Evolutionary conservation across 2,329 filamentous ascomycete species (phyloP), one percentile per base, ranked within the genome.

Genomic region (Cladosporium oxysporum): DNA sequence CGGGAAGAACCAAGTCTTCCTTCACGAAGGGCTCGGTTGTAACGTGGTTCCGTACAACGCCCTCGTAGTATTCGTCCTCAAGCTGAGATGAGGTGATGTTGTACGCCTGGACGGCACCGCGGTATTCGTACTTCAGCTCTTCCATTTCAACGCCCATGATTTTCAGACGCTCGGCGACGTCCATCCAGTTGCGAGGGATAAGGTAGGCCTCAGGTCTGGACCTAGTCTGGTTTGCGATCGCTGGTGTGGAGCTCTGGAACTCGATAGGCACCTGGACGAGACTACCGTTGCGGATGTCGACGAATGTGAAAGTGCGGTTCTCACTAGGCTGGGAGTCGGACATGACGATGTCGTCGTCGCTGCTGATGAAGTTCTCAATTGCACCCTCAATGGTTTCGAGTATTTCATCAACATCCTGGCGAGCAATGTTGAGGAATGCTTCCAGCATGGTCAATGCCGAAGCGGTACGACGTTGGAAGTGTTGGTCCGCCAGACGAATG

Each of bases 121-220:
- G 58, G 41, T 69, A 72, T 5, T 67, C 68, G 31, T 71, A 62
- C 16, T 70, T 52, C 12, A 74, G 62, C 5, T 65, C 63, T n/a
- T 73, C 65, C 7, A 74, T 69, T 28, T 69, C 68, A 12, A 74
- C 68, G 10, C 71, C 72, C 10, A 71, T 67, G 28, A 71, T 69
- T 16, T 67, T 66, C 10, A 75, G 67, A 33, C 69, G 66, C 18
- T 66, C 68, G 1, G 66, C 71, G 6, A 73, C 67, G 41, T 71
- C 68, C 11, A 59, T 47, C 68, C 69, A 73, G 8, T 72, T 70
- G 50, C 68, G 68, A 2, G 72, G 72, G 62, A 74, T 73, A 28
- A 75, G 67, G 41, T 74, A 72, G 10, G 71, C 71, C 52, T 69
- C 67, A 1, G 71, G 71, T 0, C 72, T 64, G 10, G 70, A 26